Evolutionary conservation across 2,329 filamentous ascomycete genomes (phyloP).

Genomic region (Apiospora pterosperma): DNA sequence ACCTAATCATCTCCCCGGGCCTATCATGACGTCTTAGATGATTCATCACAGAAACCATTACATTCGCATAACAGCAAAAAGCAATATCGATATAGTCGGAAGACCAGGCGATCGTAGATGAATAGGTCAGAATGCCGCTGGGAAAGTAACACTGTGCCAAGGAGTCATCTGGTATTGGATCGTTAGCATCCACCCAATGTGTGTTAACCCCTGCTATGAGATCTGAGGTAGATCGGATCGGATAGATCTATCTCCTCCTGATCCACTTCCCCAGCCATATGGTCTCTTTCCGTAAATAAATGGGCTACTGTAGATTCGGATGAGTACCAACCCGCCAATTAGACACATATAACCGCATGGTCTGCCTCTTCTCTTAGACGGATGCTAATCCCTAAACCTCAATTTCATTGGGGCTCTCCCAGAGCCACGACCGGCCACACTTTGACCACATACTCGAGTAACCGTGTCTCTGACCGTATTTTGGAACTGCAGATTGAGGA

Average conservation of each 20-base stretch:
- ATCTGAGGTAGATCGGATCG: neutral
- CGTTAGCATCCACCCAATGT: neutral
- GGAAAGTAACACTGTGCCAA: neutral
- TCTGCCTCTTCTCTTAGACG: neutral
- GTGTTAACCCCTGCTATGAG: neutral
- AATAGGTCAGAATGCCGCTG: neutral
- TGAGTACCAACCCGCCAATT: neutral
- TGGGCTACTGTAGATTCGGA: neutral
- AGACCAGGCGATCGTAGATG: neutral
- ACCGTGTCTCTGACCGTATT: neutral
- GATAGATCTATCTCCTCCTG: neutral
- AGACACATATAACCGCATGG: too few species aligned
- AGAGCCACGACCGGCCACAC: neutral
- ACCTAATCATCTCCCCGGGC: neutral
- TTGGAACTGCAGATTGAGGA: neutral
- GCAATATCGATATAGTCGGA: neutral
- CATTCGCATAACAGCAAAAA: neutral
- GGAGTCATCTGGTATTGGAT: neutral
- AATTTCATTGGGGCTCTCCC: neutral
- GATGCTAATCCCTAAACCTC: neutral
- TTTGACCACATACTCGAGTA: too few species aligned
- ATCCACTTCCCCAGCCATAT: neutral
- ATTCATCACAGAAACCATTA: neutral
- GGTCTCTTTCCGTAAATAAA: neutral
- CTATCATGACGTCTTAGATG: neutral